phyloP scores from a whole-genome alignment of 2,329 filamentous ascomycete genomes.

The Elsinoe perseae region DNA sequence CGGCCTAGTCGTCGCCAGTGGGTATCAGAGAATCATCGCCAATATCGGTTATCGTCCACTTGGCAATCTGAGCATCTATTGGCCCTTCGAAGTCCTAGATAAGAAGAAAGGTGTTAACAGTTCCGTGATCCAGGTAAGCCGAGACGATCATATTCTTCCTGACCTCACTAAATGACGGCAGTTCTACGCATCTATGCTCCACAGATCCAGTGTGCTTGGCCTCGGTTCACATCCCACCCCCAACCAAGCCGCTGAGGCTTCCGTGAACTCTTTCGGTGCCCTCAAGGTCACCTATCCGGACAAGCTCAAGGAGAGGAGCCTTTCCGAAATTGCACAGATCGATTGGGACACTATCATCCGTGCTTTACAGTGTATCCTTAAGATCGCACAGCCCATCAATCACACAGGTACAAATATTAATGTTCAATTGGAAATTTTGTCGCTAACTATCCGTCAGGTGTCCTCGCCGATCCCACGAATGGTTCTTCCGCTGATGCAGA shows the following conservation, averaged over 20 bases:
- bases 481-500: neutral
- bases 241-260: slow-evolving; percentile 17
- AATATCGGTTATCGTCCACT: slow-evolving; percentile 24
- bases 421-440: no score
- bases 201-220: slow-evolving; percentile 19
- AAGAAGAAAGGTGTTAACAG: slow-evolving; percentile 21
- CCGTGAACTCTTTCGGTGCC: slow-evolving; percentile 24
- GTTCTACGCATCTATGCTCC: slow-evolving; percentile 25
- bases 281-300: slow-evolving; percentile 24
- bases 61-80: slow-evolving; percentile 19
- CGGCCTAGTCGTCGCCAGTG: slow-evolving; percentile 17
- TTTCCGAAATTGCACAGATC: slow-evolving; percentile 23
- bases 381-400: no score
- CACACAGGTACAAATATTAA: no score
- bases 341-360: slow-evolving; percentile 23
- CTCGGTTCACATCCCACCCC: slow-evolving; percentile 16
- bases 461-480: neutral
- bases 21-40: slow-evolving; percentile 21
- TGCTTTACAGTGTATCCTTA: neutral
- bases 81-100: slow-evolving; percentile 28
- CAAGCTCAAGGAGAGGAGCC: slow-evolving; percentile 18
- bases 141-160: neutral
- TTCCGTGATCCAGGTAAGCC: slow-evolving; percentile 23
- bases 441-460: no score
- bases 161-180: slow-evolving; percentile 12